These are phyloP conservation scores for Pseudonitzschia pungens DNA, from an alignment of 108 stramenopile species.

Conservation along the genomic window DNA sequence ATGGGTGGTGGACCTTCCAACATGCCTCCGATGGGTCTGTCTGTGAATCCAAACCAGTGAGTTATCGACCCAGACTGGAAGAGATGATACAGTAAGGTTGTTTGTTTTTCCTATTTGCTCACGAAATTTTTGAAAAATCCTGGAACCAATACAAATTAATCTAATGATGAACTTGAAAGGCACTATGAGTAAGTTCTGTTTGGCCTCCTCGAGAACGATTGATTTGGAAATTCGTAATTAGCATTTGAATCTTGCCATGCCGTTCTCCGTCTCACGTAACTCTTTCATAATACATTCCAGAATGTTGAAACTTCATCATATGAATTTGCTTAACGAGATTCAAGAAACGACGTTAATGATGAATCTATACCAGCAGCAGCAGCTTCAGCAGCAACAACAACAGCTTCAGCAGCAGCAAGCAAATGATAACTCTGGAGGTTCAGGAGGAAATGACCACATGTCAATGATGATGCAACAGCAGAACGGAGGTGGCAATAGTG, in stretches of 20 bases:
- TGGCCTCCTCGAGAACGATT: background rate
- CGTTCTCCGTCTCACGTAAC: background rate
- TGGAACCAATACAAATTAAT: no score
- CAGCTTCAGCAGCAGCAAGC: conserved; percentile 52
- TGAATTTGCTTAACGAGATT: conserved; percentile 91
- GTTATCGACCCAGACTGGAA: background rate
- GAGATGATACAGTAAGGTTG: background rate
- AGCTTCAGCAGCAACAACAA: conserved; percentile 69
- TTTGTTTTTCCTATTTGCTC: background rate
- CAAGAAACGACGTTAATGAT: conserved; percentile 93
- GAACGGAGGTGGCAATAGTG: background rate
- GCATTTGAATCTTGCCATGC: background rate
- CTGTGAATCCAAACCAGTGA: conserved; percentile 65
- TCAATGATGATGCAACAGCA: conserved; percentile 34
- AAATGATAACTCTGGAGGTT: conserved; percentile 7
- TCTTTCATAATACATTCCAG: conserved; percentile 34
- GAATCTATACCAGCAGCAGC: conserved; percentile 79
- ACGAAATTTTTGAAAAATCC: background rate
- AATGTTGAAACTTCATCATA: conserved; percentile 92
- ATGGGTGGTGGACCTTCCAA: conserved; percentile 41
- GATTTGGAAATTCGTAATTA: background rate
- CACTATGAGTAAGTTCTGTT: conserved; percentile 42
- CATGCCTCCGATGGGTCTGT: conserved; percentile 51
- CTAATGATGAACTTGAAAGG: background rate
- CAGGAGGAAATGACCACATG: conserved; percentile 32